Evolutionary conservation across 352 stramenopile genomes (phyloP), one percentile per base, ranked within the genome.

Genomic region (Thalassiosira sp.): DNA sequence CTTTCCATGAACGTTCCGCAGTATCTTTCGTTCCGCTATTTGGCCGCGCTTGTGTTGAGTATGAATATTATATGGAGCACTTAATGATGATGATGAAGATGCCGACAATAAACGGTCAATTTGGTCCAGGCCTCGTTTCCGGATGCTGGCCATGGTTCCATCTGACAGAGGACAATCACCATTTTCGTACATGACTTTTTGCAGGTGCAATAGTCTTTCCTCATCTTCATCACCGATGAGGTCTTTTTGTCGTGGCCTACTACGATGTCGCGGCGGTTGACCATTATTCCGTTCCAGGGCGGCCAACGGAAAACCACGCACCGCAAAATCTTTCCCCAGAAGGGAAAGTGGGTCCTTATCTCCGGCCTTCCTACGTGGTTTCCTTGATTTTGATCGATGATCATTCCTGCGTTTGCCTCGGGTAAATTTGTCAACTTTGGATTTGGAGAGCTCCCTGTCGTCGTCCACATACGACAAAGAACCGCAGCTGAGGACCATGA

Each of bases 41-140:
- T n/a, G 6, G 5, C 5, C 15, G 10, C 16, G 6, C 10, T 13
- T 51, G 3, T 51, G 22, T 15, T 22, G 22, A 25, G 3, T 51
- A 40, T 59, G 51, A 40, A 43, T 24, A 40, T 24, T 40, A 1
- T 48, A 5, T 53, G 2, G 20, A 25, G 5, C 24, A 46, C 35
- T 61, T 2, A 70, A 28, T 35, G 43, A 18, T 46, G 27, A 49
- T 1, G 20, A 22, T 67, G 56, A 40, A 6, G 49, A 25, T 1
- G 62, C 11, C 2, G 46, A 42, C 16, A 49, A 20, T 33, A 48
- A 33, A 28, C 15, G 51, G 31, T 31, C 53, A 28, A 67, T 60
- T 37, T 51, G 1, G 18, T 73, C 52, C 10, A 60, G n/a, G 8
- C 65, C 53, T n/a, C 65, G 53, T 52, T 58, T 59, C n/a, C 65